Base-by-base conservation (phyloP, 495 filamentous ascomycete genomes). In the Apodospora peruviana region DNA sequence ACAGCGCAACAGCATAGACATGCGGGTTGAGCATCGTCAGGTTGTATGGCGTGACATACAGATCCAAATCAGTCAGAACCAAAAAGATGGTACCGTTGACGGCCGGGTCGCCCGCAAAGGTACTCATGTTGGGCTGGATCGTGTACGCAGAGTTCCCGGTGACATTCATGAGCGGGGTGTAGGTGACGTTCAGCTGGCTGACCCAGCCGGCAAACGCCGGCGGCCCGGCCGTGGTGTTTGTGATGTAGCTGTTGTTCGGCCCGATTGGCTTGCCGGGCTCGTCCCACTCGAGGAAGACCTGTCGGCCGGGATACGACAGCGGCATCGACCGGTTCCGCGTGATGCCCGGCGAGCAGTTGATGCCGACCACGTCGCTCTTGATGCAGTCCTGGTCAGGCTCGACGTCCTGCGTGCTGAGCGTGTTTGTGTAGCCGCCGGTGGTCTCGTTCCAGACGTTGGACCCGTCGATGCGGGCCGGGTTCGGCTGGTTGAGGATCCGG, bases 131-230 rank as follows among this genome's bases (percentile, higher is more conserved):
- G 0, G 88, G 90, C 70, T 96, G 90, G 45, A 75, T 75, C 0
- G 88, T 87, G 54, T 69, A 82, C 0, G 84, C 88, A 2, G 67
- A 68, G 45, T 77, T 80, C 16, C 67, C 64, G 7, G 72, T 67
- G 1, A 74, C 70, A 43, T 83, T 59, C 4, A 64, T 75, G 52
- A 95, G 65, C 1, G 82, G 72, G 2, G 88, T 81, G 63, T 94
- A 94, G 0, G 90, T 95, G 20, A 89, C 72, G 53, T 96, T 95
- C 25, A 94, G 69, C 77, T 94, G 90, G n/a, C 70, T 74, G 8
- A 86, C 79, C 88, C 87, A 96, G 0, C 77, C 78, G 2, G 90
- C 90, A 34, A 76, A 96, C 35, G 64, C 62, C 0, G 88, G 84
- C 2, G 58, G 51, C 1, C 78, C 77, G 4, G 84, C 87, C 0